These are phyloP conservation scores for Scheffersomyces spartinae DNA, from an alignment of 805 yeast genomes.

Conservation along the genomic window DNA sequence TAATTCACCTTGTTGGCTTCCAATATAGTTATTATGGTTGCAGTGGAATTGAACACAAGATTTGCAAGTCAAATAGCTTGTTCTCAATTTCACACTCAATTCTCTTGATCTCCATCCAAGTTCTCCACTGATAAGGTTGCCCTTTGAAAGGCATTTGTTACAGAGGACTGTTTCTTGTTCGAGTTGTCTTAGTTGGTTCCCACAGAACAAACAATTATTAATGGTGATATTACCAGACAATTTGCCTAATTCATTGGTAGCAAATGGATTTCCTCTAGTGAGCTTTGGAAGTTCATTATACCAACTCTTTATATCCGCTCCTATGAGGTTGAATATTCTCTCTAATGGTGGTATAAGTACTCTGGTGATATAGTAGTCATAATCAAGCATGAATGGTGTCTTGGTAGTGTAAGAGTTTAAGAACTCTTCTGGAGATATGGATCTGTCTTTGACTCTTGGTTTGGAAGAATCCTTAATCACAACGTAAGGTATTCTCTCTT, in stretches of 20 bases:
- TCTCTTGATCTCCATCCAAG: too few relatives aligned
- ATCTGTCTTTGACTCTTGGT: conserved; percentile 59
- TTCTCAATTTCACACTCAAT: too few relatives aligned
- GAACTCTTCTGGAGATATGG: conserved; percentile 68
- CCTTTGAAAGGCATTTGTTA: conserved; percentile 8
- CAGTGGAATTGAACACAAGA: too few relatives aligned
- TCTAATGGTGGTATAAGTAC: conserved; percentile 86
- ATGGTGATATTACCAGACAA: conserved; percentile 3
- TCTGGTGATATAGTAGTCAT: conserved; percentile 75
- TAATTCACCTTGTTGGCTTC: too few relatives aligned
- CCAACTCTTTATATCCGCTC: conserved; percentile 75
- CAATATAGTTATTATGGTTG: too few relatives aligned
- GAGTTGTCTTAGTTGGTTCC: conserved; percentile 5
- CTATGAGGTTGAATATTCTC: conserved; percentile 69
- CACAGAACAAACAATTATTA: conserved; percentile 16
- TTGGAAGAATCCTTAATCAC: conserved; percentile 50
- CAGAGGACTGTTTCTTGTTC: conserved; percentile 9
- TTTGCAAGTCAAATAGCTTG: too few relatives aligned
- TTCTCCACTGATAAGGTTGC: too few relatives aligned
- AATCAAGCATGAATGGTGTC: conserved; percentile 46
- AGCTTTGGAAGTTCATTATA: conserved; percentile 49
- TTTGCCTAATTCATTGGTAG: conserved; percentile 1
- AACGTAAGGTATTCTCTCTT: conserved; percentile 80
- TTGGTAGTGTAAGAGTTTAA: conserved; percentile 27
- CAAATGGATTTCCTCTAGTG: neutral